phyloP scores from a whole-genome alignment of 306 rosid species.

The Trifolium repens region DNA sequence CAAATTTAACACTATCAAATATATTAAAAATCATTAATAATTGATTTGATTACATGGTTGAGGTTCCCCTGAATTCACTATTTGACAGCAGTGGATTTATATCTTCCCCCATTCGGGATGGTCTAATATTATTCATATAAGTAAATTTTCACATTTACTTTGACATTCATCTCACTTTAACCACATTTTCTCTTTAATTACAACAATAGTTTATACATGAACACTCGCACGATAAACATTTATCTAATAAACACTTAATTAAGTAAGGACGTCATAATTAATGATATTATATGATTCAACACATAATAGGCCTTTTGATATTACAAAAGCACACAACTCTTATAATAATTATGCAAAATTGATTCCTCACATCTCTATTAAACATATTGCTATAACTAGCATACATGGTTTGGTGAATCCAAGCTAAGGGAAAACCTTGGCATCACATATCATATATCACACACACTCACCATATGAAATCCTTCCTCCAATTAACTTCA shows the following conservation, averaged over 20 bases:
- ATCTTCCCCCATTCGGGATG: too few relatives aligned
- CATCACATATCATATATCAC: not conserved
- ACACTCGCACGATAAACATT: not conserved
- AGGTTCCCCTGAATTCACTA: too few relatives aligned
- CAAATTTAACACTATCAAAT: too few relatives aligned
- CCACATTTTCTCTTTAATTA: not conserved
- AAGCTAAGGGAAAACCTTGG: not conserved
- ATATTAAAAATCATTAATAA: too few relatives aligned
- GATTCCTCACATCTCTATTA: not conserved
- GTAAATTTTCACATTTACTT: too few relatives aligned
- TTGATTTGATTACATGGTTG: too few relatives aligned
- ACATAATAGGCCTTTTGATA: not conserved
- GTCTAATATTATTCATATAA: too few relatives aligned
- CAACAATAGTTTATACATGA: not conserved
- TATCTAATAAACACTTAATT: not conserved
- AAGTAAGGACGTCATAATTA: not conserved
- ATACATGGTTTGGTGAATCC: not conserved
- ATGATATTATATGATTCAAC: not conserved
- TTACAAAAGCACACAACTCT: not conserved
- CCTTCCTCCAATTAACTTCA: conserved; percentile 73
- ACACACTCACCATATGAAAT: conserved; percentile 64
- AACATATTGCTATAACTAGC: too few relatives aligned
- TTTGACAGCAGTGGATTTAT: too few relatives aligned
- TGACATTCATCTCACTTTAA: too few relatives aligned
- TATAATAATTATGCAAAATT: conserved; percentile 15